These are phyloP conservation scores for Eutrema yunnanense DNA, from an alignment of 345 rosid species.

Conservation along the genomic window DNA sequence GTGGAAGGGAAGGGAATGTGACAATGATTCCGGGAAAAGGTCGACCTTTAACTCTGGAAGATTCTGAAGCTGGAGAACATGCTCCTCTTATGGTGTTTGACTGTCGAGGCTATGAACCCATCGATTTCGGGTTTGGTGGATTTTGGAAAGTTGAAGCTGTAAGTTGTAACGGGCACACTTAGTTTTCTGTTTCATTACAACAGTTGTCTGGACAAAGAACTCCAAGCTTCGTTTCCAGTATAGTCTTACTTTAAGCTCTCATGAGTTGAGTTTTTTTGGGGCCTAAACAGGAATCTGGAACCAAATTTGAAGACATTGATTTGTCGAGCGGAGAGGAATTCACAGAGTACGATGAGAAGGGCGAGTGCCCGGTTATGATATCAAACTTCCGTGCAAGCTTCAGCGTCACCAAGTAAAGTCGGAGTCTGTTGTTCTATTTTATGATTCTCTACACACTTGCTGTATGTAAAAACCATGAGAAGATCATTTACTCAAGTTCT, in stretches of 20 bases:
- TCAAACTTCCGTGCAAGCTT: slow-evolving; percentile 67
- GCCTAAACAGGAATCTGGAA: slow-evolving; percentile 45
- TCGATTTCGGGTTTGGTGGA: slow-evolving; percentile 51
- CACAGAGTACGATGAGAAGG: slow-evolving; percentile 78
- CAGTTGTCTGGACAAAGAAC: neutral
- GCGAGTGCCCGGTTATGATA: slow-evolving; percentile 81
- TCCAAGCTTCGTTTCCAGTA: neutral
- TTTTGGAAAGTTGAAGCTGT: slow-evolving; percentile 84
- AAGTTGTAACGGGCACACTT: slow-evolving; percentile 32
- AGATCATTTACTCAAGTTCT: neutral
- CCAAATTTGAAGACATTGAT: slow-evolving; percentile 61
- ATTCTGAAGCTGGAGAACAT: slow-evolving; percentile 52
- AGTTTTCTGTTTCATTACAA: neutral
- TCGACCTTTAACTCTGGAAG: slow-evolving; percentile 49
- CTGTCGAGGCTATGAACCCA: slow-evolving; percentile 81
- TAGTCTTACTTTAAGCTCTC: neutral
- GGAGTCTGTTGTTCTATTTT: neutral
- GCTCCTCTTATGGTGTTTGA: slow-evolving; percentile 81
- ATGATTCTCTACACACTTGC: neutral
- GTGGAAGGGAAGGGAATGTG: slow-evolving; percentile 75
- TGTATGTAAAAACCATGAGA: slow-evolving; percentile 24
- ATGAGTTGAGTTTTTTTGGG: neutral
- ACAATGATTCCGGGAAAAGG: slow-evolving; percentile 72
- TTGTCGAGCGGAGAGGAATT: slow-evolving; percentile 64
- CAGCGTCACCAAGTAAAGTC: slow-evolving; percentile 50